Evolutionary conservation across 2,329 filamentous ascomycete genomes (phyloP).

Genomic region (Pyricularia grisea): DNA sequence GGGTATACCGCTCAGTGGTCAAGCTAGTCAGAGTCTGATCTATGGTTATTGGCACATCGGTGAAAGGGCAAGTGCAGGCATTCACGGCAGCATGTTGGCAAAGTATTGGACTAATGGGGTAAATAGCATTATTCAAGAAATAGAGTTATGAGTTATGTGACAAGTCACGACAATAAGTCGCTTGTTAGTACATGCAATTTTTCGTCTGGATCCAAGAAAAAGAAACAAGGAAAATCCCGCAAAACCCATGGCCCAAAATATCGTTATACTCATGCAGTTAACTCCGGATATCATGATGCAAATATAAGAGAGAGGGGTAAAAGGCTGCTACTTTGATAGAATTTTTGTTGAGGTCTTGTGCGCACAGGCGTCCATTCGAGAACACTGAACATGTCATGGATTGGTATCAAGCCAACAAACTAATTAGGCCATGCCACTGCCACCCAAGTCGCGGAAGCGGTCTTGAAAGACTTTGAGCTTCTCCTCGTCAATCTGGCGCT

Average conservation of each 20-base stretch:
- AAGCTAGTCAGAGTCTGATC: background rate
- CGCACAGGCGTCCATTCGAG: background rate
- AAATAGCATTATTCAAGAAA: background rate
- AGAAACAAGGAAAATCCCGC: background rate
- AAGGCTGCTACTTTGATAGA: background rate
- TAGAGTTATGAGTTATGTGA: conserved; percentile 1
- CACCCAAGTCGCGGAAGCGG: conserved; percentile 23
- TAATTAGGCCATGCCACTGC: background rate
- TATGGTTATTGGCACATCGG: background rate
- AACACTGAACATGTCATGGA: background rate
- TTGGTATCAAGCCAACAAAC: background rate
- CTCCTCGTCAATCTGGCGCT: conserved; percentile 57
- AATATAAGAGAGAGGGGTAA: background rate
- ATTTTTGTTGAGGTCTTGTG: background rate
- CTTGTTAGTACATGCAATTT: background rate
- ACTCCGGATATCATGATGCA: background rate
- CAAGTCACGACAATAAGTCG: background rate
- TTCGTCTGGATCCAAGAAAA: background rate
- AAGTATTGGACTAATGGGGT: background rate
- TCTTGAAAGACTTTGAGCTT: conserved; percentile 42
- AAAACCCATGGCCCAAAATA: background rate
- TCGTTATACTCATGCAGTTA: background rate
- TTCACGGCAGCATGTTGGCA: background rate
- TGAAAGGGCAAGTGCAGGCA: background rate
- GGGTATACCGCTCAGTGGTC: background rate